phyloP scores from a whole-genome alignment of 2,329 filamentous ascomycete genomes.

The Pyricularia pennisetigena region DNA sequence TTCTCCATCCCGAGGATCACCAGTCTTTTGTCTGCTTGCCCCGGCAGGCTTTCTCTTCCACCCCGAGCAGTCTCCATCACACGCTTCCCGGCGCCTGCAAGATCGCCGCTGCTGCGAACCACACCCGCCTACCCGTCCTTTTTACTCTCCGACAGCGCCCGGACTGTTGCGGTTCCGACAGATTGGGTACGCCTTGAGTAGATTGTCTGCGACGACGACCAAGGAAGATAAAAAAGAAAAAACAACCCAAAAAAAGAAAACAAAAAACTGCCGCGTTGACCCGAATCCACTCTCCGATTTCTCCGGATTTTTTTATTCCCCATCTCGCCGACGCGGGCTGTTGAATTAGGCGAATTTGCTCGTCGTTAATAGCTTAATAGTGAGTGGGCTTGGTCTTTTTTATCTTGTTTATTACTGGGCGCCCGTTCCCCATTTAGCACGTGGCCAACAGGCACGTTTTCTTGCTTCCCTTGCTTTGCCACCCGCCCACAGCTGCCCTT shows the following conservation, averaged over 20 bases:
- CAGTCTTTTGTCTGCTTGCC: background rate
- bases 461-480: background rate
- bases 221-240: background rate
- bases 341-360: background rate
- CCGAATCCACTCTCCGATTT: background rate
- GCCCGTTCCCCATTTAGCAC: background rate
- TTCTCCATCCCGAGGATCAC: background rate
- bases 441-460: background rate
- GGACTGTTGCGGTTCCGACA: background rate
- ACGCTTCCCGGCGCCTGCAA: background rate
- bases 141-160: background rate
- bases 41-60: background rate
- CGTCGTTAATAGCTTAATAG: background rate
- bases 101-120: background rate
- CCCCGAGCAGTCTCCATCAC: background rate
- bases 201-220: background rate
- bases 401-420: background rate
- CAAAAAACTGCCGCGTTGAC: background rate
- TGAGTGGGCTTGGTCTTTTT: background rate
- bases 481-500: background rate
- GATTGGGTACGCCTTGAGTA: background rate
- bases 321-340: background rate
- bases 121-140: background rate
- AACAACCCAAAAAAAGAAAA: too few relatives aligned
- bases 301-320: background rate